These are phyloP conservation scores for Aspergillus ochraceoroseus DNA, from an alignment of 2,329 filamentous ascomycete species.

Conservation along the genomic window DNA sequence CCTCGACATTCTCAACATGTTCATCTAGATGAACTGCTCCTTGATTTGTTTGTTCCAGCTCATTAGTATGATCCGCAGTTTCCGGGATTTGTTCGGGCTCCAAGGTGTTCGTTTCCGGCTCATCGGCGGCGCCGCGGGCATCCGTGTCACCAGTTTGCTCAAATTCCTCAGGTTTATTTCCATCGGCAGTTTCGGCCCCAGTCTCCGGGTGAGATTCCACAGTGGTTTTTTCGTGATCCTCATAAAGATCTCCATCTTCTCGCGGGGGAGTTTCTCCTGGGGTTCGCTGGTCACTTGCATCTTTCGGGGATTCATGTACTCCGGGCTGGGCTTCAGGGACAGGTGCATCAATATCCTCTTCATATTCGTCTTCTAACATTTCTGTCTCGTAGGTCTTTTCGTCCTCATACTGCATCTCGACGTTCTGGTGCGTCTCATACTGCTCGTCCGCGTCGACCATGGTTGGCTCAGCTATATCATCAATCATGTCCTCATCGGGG, in stretches of 20 bases:
- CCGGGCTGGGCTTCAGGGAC: slow-evolving; percentile 23
- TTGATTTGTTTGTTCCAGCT: slow-evolving; percentile 17
- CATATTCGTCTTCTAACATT: slow-evolving; percentile 40
- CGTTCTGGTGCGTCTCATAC: slow-evolving; percentile 26
- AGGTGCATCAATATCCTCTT: slow-evolving; percentile 33
- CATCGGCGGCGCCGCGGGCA: slow-evolving; percentile 9
- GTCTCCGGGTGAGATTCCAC: slow-evolving; percentile 7
- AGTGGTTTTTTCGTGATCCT: not conserved
- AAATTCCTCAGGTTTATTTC: not conserved
- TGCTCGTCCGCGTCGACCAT: slow-evolving; percentile 37
- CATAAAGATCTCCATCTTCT: slow-evolving; percentile 2
- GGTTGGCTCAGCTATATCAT: slow-evolving; percentile 41
- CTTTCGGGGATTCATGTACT: slow-evolving; percentile 7
- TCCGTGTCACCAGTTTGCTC: slow-evolving; percentile 12
- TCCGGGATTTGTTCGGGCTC: slow-evolving; percentile 10
- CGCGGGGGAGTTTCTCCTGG: slow-evolving; percentile 1
- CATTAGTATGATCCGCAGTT: slow-evolving; percentile 21
- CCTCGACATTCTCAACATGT: slow-evolving; percentile 5
- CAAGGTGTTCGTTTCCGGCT: slow-evolving; percentile 9
- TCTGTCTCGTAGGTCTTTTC: slow-evolving; percentile 37
- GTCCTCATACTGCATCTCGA: slow-evolving; percentile 30
- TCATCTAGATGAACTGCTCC: slow-evolving; percentile 7
- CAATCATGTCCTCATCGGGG: slow-evolving; percentile 47
- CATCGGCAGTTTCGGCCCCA: slow-evolving; percentile 5
- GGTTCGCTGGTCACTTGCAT: slow-evolving; percentile 8